Evolutionary conservation across 768 basidiomycete species (phyloP), one percentile per base, ranked within the genome.

Genomic region (Collybia nuda): DNA sequence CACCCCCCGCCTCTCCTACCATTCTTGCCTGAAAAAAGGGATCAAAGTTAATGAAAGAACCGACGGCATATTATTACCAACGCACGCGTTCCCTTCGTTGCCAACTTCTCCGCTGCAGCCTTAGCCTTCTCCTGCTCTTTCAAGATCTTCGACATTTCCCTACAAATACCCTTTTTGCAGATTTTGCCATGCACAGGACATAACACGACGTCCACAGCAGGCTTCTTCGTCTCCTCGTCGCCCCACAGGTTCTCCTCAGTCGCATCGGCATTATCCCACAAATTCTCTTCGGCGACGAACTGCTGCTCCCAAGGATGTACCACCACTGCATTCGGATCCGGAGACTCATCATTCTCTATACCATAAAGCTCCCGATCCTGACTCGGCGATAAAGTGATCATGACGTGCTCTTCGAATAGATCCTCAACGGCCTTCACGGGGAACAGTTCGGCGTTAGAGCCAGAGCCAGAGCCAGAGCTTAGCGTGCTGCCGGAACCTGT

Each of bases 101-200:
- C 9, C 9, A 2, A 5, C 12, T 14, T 32, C 5, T 32, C 9
- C 32, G 12, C 6, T 5, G 3, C 32, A 4, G 38, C 41, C 12
- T 39, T 36, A 12, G 28, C 24, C 46, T 24, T 57, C 44, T 57
- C 57, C 55, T 61, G 54, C 53, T 65, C 62, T 55, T 53, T 62
- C 48, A 67, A 35, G 19, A 62, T 44, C 49, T 60, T 60, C 40
- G 64, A 57, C 58, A 66, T 61, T 54, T 67, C 70, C 15, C 47
- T 48, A 41, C 73, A 74, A 1, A 72, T 67, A 23, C 70, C 71
- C 58, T 70, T 70, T 60, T 67, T 70, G 43, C 73, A 73, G 15
- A 61, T 50, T 18, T 58, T 54, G 37, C 56, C 53, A 54, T 71
- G 70, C 29, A 59, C 61, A 0, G 59, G 60, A 46, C 71, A 72